phyloP scores from a whole-genome alignment of 2,329 filamentous ascomycete genomes.

The Biscogniauxia marginata region DNA sequence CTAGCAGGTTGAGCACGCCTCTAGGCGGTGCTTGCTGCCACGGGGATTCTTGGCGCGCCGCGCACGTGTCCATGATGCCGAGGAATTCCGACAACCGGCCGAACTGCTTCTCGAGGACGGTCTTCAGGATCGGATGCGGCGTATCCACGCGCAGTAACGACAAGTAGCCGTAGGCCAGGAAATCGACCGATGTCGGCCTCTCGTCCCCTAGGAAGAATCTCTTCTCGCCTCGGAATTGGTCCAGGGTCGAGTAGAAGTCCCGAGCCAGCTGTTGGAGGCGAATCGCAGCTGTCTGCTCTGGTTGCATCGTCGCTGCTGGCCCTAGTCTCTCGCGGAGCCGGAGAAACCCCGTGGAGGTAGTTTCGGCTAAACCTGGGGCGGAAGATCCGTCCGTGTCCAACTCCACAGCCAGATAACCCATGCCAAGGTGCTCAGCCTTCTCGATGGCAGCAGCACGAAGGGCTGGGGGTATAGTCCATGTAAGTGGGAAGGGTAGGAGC shows the following conservation, averaged over 20 bases:
- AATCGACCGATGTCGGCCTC: conserved; percentile 67
- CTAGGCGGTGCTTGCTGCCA: conserved; percentile 18
- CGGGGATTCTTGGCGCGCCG: conserved; percentile 15
- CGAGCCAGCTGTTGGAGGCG: conserved; percentile 70
- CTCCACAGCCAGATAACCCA: conserved; percentile 67
- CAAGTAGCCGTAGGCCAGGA: conserved; percentile 77
- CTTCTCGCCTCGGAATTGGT: conserved; percentile 57
- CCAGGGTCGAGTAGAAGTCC: conserved; percentile 70
- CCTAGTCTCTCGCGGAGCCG: conserved; percentile 31
- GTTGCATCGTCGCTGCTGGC: conserved; percentile 50
- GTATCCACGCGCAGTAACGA: conserved; percentile 63
- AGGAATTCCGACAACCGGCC: conserved; percentile 25
- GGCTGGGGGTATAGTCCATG: conserved; percentile 78
- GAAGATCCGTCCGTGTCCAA: conserved; percentile 34
- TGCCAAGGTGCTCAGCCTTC: conserved; percentile 67
- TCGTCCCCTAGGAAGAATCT: conserved; percentile 49
- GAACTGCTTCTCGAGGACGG: conserved; percentile 26
- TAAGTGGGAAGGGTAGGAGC: conserved; percentile 81
- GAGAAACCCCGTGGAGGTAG: conserved; percentile 35
- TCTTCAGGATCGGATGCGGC: conserved; percentile 43
- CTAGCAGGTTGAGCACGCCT: conserved; percentile 16
- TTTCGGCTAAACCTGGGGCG: conserved; percentile 33
- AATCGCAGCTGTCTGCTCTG: conserved; percentile 72
- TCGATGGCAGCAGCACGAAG: conserved; percentile 68
- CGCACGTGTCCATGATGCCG: conserved; percentile 12